Evolutionary conservation across 2,329 filamentous ascomycete genomes (phyloP), one percentile per base, ranked within the genome.

Genomic region (Colletotrichum australisinense): DNA sequence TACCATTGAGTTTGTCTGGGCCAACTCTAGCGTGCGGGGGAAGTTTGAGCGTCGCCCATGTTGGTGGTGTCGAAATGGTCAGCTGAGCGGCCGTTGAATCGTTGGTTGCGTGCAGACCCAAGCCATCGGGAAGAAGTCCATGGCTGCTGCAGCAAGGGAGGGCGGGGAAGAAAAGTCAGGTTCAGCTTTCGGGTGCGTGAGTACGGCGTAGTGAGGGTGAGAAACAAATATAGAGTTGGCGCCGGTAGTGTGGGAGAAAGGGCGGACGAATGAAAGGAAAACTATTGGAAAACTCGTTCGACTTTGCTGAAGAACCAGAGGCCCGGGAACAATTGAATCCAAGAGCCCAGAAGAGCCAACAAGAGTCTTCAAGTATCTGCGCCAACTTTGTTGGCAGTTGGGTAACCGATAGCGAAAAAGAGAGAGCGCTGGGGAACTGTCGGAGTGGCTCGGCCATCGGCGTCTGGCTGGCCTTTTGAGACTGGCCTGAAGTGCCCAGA

Each of bases 71-170:
- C 19, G n/a, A 32, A 6, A 64, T 28, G 63, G 63, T 65, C 63
- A 57, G 52, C 52, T 56, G 63, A 49, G 42, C 42, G 32, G n/a
- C 63, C 22, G 63, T 56, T 22, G 22, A 56, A 24, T 46, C 16
- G 26, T 35, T 38, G 22, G 32, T 4, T 64, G 16, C 42, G 19
- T 38, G 28, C 7, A 53, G 62, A n/a, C 22, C 28, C 62, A 63
- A 38, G 62, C 62, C 62, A 55, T 32, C 62, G 62, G 62, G 62
- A 53, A 38, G 62, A 63, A 63, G 62, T 63, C 62, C 62, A 63
- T 55, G 16, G 38, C 38, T 42, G 38, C 16, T 19, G 62, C n/a
- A 53, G 30, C 32, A n/a, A 8, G 28, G 42, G 24, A 49, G 42
- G 60, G 46, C 19, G 60, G 30, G 60, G 12, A 8, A 30, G n/a